Conservation (phyloP, 345 rosid species). For the Gossypium australe region DNA sequence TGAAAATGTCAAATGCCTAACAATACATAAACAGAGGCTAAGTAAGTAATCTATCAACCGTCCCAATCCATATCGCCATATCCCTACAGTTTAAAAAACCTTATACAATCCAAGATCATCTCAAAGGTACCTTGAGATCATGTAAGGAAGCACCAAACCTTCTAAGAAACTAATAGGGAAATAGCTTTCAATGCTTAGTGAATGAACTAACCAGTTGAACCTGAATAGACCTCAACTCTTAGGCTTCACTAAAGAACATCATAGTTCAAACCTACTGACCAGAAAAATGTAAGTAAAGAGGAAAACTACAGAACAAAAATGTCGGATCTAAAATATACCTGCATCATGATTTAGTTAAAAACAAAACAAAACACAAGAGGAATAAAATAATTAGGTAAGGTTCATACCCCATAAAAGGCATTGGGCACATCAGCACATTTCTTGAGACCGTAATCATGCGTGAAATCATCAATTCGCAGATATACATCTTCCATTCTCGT, state of each 20-base stretch:
- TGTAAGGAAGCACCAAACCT: not conserved
- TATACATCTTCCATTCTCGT: conserved; percentile 81
- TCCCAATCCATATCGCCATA: not conserved
- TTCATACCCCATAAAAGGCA: conserved; percentile 80
- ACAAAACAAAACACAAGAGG: not conserved
- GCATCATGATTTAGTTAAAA: not conserved
- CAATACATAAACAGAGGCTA: not conserved
- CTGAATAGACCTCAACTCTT: not conserved
- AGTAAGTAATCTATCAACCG: not conserved
- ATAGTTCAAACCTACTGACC: not conserved
- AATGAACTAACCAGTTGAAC: not conserved
- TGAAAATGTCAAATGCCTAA: not conserved
- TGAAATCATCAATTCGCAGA: conserved; percentile 55
- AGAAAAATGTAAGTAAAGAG: not conserved
- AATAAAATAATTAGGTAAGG: conserved; percentile 2
- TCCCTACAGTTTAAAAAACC: not conserved
- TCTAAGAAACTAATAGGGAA: not conserved
- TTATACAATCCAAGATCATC: not conserved
- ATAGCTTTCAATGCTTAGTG: not conserved
- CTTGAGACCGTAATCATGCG: conserved; percentile 42
- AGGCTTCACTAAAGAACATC: not conserved
- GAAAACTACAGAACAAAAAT: not conserved
- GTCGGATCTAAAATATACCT: not conserved
- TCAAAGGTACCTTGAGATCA: not conserved
- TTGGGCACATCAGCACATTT: conserved; percentile 41